Evolutionary conservation across 2,329 filamentous ascomycete genomes (phyloP).

Genomic region (Aspergillus ochraceus): DNA sequence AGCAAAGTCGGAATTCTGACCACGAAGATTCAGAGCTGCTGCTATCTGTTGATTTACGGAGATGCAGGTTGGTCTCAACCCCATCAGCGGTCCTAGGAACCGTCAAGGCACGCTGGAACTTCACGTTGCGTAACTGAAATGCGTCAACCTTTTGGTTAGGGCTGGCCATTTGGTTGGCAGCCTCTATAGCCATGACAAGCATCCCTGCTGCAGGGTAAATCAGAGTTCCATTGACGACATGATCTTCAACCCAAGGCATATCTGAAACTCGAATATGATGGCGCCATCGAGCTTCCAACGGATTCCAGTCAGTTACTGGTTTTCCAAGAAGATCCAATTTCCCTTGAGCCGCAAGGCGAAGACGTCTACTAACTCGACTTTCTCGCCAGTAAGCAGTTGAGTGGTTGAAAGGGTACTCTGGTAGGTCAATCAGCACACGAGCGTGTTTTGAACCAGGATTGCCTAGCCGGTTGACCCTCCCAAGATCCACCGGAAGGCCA

Average conservation of each 20-base stretch:
- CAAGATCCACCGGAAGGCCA: neutral
- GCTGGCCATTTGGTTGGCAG: neutral
- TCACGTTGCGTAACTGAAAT: neutral
- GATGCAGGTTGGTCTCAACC: neutral
- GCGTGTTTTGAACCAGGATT: neutral
- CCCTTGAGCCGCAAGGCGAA: neutral
- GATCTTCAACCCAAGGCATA: neutral
- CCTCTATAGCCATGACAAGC: neutral
- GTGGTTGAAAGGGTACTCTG: slow-evolving; percentile 1
- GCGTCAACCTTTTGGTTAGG: neutral
- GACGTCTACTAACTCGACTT: neutral
- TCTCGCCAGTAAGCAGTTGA: neutral
- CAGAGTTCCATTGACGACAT: neutral
- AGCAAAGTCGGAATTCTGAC: neutral
- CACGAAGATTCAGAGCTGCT: neutral
- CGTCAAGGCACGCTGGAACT: neutral
- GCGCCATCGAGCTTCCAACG: neutral
- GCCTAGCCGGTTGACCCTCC: neutral
- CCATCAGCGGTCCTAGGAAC: neutral
- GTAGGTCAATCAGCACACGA: neutral
- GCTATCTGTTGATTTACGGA: neutral
- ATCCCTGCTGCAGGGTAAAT: neutral
- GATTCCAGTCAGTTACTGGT: neutral
- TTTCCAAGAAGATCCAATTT: neutral
- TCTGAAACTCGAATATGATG: neutral